These are phyloP conservation scores for Torulaspora microellipsoides DNA, from an alignment of 805 yeast species.

Conservation along the genomic window DNA sequence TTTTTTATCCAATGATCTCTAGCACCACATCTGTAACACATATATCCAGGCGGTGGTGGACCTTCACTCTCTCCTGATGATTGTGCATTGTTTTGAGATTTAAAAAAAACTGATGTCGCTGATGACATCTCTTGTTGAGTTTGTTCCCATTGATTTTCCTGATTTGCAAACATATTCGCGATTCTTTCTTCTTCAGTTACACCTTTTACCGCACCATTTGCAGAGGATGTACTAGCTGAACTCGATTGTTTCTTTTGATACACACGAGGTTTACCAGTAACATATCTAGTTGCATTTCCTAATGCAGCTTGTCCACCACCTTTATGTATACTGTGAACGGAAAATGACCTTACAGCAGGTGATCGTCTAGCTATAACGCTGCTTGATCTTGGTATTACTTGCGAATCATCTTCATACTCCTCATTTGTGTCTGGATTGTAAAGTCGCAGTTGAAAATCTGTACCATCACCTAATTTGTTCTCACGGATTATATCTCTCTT, in stretches of 20 bases:
- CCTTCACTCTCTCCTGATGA: constrained; percentile 46
- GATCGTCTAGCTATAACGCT: constrained; percentile 77
- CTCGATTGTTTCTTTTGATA: constrained; percentile 31
- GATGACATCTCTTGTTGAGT: constrained; percentile 88
- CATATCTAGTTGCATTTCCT: constrained; percentile 65
- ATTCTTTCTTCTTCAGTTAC: constrained; percentile 82
- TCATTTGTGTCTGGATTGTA: constrained; percentile 67
- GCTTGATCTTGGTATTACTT: constrained; percentile 85
- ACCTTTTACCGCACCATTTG: constrained; percentile 38
- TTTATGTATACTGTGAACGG: constrained; percentile 28
- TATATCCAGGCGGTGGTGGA: constrained; percentile 88
- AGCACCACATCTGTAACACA: constrained; percentile 94
- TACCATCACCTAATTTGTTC: constrained; percentile 77
- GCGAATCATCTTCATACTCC: constrained; percentile 83
- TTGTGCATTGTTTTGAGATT: constrained; percentile 21
- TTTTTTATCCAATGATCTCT: constrained; percentile 94
- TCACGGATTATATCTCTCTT: constrained; percentile 83
- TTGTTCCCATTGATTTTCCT: constrained; percentile 90
- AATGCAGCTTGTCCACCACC: constrained; percentile 34
- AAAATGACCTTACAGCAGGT: constrained; percentile 49
- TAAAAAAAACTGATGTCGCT: constrained; percentile 69
- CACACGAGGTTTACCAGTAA: constrained; percentile 64
- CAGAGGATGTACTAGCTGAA: constrained; percentile 16
- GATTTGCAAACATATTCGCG: constrained; percentile 86
- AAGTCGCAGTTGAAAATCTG: constrained; percentile 73